Conservation (phyloP, 202 grass and related monocot genomes). For the Cymbopogon flexuosus region DNA sequence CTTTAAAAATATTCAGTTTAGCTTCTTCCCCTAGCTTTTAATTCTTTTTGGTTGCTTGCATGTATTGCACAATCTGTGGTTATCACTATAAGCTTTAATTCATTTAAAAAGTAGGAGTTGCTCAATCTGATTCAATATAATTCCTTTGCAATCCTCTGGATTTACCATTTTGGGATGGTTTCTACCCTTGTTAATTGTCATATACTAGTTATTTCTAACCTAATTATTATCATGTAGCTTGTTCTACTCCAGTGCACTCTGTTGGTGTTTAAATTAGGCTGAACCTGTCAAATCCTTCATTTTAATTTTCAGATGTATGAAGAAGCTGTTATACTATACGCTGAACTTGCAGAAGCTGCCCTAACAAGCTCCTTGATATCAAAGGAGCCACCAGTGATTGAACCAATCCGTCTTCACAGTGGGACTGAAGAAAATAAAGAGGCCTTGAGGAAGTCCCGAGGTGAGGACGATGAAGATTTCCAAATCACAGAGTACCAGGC, state of each 20-base stretch:
- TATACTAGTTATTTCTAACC: background rate
- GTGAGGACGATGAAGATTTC: conserved; percentile 92
- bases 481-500: conserved; percentile 95
- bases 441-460: conserved; percentile 77
- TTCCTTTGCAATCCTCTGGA: background rate
- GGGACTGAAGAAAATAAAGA: conserved; percentile 95
- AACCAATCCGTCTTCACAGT: conserved; percentile 77
- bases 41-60: background rate
- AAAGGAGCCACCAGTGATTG: conserved; percentile 75
- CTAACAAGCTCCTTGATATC: conserved; percentile 87
- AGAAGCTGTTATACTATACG: conserved; percentile 82
- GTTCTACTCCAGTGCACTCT: conserved; percentile 6
- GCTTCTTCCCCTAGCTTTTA: background rate
- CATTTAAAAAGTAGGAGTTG: background rate
- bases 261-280: background rate
- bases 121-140: background rate
- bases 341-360: conserved; percentile 84
- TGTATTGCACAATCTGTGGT: too few species aligned
- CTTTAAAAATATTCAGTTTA: background rate
- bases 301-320: conserved; percentile 71
- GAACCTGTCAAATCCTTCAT: conserved; percentile 9
- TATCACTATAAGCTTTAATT: background rate
- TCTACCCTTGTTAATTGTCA: background rate
- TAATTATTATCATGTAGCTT: background rate
- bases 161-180: background rate